Evolutionary conservation across 73 alveolate species (phyloP).

Genomic region (Effrenium voratum): DNA sequence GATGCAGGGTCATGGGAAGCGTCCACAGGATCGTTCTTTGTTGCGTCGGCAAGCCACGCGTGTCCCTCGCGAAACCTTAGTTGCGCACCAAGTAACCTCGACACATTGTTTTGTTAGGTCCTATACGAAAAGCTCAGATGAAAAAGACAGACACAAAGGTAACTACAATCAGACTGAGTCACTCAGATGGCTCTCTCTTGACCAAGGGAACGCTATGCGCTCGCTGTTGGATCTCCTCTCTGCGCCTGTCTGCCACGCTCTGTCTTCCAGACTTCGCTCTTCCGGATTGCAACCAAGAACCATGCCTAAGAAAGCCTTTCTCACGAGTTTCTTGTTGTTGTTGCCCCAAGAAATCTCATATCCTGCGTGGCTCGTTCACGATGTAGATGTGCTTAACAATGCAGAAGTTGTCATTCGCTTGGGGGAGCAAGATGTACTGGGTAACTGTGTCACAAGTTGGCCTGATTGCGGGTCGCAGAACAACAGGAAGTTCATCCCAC

Average conservation of each 20-base stretch:
- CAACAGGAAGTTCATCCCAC: not conserved
- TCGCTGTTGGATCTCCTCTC: too few species aligned
- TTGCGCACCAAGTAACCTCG: too few species aligned
- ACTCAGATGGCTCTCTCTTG: too few species aligned
- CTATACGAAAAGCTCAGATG: too few species aligned
- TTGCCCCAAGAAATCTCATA: not conserved
- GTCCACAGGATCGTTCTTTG: not conserved
- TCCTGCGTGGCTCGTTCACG: not conserved
- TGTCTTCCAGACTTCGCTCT: too few species aligned
- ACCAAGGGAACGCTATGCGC: too few species aligned
- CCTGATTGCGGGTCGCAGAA: not conserved
- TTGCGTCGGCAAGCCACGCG: not conserved
- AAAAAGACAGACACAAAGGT: too few species aligned
- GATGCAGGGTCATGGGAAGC: not conserved
- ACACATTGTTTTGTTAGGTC: too few species aligned
- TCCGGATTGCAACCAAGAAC: too few species aligned
- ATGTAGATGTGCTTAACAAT: not conserved
- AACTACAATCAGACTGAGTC: too few species aligned
- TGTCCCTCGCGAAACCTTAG: too few species aligned
- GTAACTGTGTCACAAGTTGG: not conserved
- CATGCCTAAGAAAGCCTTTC: constrained; percentile 14
- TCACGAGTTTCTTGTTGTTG: not conserved
- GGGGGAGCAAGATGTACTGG: constrained; percentile 13
- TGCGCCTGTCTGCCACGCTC: too few species aligned
- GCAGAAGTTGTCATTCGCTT: not conserved